Conservation (phyloP, 2,329 filamentous ascomycete genomes). For the Colletotrichum chrysophilum region DNA sequence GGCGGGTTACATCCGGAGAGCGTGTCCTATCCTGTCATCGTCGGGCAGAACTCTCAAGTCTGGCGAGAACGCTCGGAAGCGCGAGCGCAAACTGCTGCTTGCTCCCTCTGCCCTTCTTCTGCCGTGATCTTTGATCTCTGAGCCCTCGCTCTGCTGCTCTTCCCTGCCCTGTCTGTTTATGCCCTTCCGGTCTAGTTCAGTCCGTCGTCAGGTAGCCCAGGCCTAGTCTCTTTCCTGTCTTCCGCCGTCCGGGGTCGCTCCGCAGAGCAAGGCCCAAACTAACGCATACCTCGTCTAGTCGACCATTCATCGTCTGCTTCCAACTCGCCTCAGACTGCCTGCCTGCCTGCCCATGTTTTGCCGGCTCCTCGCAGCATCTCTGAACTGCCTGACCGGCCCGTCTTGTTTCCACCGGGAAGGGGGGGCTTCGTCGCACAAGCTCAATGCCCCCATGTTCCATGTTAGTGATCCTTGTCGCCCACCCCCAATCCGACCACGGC, state of each 20-base stretch:
- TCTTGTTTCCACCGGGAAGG: not conserved
- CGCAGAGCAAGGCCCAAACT: not conserved
- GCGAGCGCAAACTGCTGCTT: not conserved
- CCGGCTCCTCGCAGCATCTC: constrained; percentile 4
- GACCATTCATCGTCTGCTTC: not conserved
- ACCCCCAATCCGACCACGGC: not conserved
- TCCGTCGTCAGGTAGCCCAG: not conserved
- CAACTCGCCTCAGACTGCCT: not conserved
- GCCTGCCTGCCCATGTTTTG: not conserved
- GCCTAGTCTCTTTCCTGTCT: not conserved
- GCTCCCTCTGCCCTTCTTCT: not conserved
- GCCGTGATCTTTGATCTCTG: not conserved
- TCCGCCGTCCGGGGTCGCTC: not conserved
- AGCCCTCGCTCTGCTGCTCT: not conserved
- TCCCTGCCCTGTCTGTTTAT: not conserved
- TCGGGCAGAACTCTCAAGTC: not conserved
- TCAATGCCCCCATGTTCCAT: not conserved
- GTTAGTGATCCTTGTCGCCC: not conserved
- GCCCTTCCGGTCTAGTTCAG: not conserved
- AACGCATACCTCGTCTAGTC: not conserved
- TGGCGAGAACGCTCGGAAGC: not conserved
- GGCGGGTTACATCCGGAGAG: constrained; percentile 13
- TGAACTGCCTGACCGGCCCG: not conserved
- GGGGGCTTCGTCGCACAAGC: not conserved
- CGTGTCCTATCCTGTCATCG: not conserved